Evolutionary conservation across 345 rosid genomes (phyloP), one percentile per base, ranked within the genome.

Genomic region (Conringia planisiliqua): DNA sequence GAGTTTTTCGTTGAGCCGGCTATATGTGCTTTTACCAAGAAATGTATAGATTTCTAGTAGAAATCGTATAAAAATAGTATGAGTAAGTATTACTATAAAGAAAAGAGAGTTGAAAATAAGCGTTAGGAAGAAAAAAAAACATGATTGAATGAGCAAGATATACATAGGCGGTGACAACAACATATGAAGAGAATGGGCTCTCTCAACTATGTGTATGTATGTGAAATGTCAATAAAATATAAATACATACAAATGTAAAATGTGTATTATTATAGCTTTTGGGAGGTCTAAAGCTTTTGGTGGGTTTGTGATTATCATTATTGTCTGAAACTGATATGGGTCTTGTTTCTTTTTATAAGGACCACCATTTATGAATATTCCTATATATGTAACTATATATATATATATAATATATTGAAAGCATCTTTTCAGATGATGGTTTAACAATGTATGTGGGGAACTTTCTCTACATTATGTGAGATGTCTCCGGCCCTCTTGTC

Each of bases 271-370:
- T 54, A 62, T 62, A 75, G 55, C 63, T 75, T 68, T 75, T 67
- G 73, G 68, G 61, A 48, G 27, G 67, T 59, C 38, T 75, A 75
- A 36, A 62, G 62, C 79, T 68, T 73, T 68, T 69, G 79, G 79
- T 69, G 69, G 79, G 70, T 76, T 33, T 62, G 51, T 43, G 59
- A 69, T 69, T 69, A 70, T 76, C 75, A 76, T 76, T 76, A 55
- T 62, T 76, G 75, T 70, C 79, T 76, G 75, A 54, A 76, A 69
- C 79, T 69, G 71, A 76, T 62, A 76, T 76, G 75, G 79, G 79
- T 76, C 70, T 69, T 76, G 75, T 69, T 68, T 69, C 58, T 76
- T 62, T 54, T 43, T 54, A 51, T 24, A 52, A 62, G 79, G 79
- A 76, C 79, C 79, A 76, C 79, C 59, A 69, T 76, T 59, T 76